Base-by-base conservation (phyloP, 2,329 filamentous ascomycete species). In the Acarospora socialis region DNA sequence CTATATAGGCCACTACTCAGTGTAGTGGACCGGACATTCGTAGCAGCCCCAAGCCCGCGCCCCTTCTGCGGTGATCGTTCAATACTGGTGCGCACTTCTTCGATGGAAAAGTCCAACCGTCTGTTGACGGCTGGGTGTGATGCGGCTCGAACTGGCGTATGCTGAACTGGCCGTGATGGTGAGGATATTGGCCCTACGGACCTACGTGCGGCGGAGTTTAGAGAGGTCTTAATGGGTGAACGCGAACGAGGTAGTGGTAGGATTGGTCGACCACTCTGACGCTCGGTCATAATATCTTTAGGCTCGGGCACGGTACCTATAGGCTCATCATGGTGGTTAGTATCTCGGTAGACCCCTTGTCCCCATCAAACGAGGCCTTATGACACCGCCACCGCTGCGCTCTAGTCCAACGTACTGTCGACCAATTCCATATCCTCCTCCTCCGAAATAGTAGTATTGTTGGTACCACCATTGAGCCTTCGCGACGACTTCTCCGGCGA, bases 401-500 rank as follows among this genome's bases (percentile, higher is more conserved):
- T 4, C 14, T 28, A 7, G 2, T 18, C 14, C 20, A 21, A 49
- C 64, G 35, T 61, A 77, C 73, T 75, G 37, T 75, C 65, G 40
- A 67, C 67, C 32, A 76, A 57, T 15, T 75, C 72, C 73, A 77
- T 75, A 36, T 65, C 64, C 46, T 67, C 66, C 18, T 69, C 71
- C 12, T 62, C 62, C 15, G 59, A 59, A 23, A 65, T 55, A 9
- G 63, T 66, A 20, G 59, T 52, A 39, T 60, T 57, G 26, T 45
- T 46, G 28, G 19, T 30, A 21, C 43, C 37, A 13, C 46, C 49
- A 35, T 45, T 45, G 25, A 16, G 14, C 27, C 48, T 49, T 14
- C 47, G 39, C 1, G 64, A 60, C n/a, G 65, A 67, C 33, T 76
- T 80, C 43, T 73, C 70, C 9, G 86, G 84, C 13, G 86, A 93